Conservation (phyloP, 2,329 filamentous ascomycete genomes). For the Ascochyta viciae-villosae region DNA sequence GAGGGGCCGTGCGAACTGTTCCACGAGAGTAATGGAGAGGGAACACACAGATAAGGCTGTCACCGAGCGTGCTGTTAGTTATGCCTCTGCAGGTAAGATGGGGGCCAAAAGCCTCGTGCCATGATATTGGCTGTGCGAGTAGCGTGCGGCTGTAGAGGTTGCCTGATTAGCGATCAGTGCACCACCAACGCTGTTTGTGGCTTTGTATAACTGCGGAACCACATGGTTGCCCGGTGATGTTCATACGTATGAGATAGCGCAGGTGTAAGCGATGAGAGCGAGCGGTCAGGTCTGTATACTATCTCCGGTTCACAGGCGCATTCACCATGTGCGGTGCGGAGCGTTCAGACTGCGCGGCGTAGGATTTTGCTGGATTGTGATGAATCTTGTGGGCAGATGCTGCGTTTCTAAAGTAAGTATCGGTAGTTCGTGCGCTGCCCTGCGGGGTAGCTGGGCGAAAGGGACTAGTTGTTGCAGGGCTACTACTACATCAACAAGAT, state of each 20-base stretch:
- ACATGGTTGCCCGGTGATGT: not conserved
- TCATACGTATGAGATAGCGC: not conserved
- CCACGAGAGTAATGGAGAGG: not conserved
- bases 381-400: no score
- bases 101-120: not conserved
- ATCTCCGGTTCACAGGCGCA: not conserved
- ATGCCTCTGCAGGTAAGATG: not conserved
- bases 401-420: not conserved
- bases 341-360: not conserved
- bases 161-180: not conserved
- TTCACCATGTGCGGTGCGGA: not conserved
- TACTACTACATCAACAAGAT: not conserved
- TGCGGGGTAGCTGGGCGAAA: not conserved
- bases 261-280: not conserved
- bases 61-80: not conserved
- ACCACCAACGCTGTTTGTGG: not conserved
- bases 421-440: not conserved
- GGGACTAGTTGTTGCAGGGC: not conserved
- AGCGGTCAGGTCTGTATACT: not conserved
- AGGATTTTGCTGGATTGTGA: no score
- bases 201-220: not conserved
- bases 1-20: no score
- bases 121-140: not conserved
- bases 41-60: not conserved
- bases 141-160: constrained; percentile 4